Evolutionary conservation across 139 green algal genomes (phyloP), one percentile per base, ranked within the genome.

Genomic region (Deuterostichococcus epilithicus): DNA sequence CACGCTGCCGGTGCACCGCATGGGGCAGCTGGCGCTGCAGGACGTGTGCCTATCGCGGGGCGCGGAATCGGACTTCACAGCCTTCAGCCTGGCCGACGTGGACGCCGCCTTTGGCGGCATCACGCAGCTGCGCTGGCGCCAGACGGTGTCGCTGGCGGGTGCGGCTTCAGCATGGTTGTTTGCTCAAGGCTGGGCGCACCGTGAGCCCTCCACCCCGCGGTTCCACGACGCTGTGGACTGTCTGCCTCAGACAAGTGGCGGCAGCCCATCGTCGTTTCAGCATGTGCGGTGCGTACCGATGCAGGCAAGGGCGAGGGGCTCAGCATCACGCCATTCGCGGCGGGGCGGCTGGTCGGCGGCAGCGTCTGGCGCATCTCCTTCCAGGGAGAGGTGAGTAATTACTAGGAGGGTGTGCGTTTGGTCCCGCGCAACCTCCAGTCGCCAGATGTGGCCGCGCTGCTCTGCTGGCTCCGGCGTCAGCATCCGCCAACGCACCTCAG

Each of bases 21-120:
- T 98, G 90, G 95, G 92, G 0, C 84, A 91, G 69, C 90, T 98
- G 88, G 88, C 90, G 74, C 82, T 95, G 84, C 95, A 94, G 34
- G 94, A 98, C 67, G 74, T 84, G 1, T 90, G 80, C 74, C 74
- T 91, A 23, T 73, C 78, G 10, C 79, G 82, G 38, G 80, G 91
- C 68, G 90, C 88, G 47, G 20, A 23, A 23, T 80, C 66, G 25
- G 88, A 97, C 37, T 8, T 28, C 20, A 45, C 82, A 1, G 38
- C 79, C 0, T 97, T 92, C 75, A 74, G 81, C 37, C 73, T 94
- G 36, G 88, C 95, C 36, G 90, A 98, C 71, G 84, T 98, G 30
- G 92, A 96, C 73, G 72, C 67, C 23, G 94, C 91, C 0, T 98
- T 98, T 76, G 76, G 77, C 0, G 73, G 73, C 67, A 82, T 88